These are phyloP conservation scores for Sequoiadendron giganteum DNA, from an alignment of 75 land plant species.

Conservation along the genomic window DNA sequence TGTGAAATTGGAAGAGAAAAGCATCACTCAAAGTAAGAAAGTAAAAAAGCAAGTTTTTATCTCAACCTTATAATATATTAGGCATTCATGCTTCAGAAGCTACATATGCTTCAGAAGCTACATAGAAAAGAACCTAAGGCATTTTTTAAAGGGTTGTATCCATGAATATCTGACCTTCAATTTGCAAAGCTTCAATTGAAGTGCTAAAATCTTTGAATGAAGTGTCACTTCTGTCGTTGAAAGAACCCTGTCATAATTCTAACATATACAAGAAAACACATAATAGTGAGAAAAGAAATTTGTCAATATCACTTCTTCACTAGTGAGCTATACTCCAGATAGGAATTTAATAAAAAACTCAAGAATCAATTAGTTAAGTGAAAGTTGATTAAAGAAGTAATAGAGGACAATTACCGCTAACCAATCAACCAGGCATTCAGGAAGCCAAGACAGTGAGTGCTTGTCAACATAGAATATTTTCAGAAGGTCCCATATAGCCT, in stretches of 20 bases:
- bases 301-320: constrained; percentile 5
- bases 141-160: background rate
- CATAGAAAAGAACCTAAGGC: background rate
- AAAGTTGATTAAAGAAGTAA: background rate
- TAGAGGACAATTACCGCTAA: constrained; percentile 59
- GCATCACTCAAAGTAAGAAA: background rate
- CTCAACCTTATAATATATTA: background rate
- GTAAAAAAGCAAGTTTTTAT: background rate
- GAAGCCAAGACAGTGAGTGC: constrained; percentile 69
- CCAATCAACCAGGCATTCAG: constrained; percentile 92
- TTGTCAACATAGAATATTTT: constrained; percentile 92
- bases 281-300: background rate
- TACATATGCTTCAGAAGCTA: background rate
- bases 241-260: constrained; percentile 80
- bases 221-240: constrained; percentile 48
- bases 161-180: constrained; percentile 55
- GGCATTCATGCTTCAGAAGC: background rate
- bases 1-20: background rate
- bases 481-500: constrained; percentile 89
- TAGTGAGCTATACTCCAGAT: background rate
- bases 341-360: constrained; percentile 9
- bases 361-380: constrained; percentile 1
- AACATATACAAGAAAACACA: background rate
- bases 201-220: constrained; percentile 58
- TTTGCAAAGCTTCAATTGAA: constrained; percentile 61